Percentiles rank a stretch among this genome's conserved stretches.
These are phyloP conservation scores for Rhodocollybia butyracea DNA, from an alignment of 768 basidiomycete genomes.

Conservation along the genomic window DNA sequence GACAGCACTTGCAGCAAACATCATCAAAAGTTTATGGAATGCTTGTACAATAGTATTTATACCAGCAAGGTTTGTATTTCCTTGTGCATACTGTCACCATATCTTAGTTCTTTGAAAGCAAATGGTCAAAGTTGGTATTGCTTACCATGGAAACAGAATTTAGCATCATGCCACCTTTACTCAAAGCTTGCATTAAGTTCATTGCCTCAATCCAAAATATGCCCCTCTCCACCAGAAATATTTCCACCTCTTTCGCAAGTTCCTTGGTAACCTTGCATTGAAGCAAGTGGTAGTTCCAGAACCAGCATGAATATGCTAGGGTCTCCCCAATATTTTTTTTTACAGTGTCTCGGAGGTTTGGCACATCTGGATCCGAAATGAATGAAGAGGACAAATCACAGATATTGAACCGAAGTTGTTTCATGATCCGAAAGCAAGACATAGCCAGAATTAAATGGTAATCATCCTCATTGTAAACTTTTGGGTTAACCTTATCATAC, in stretches of 20 bases:
- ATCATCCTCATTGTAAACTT: background rate
- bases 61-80: too few species aligned
- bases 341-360: background rate
- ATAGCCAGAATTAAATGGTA: background rate
- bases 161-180: background rate
- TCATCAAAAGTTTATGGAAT: too few species aligned
- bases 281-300: background rate
- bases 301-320: constrained; percentile 2
- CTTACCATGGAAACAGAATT: background rate
- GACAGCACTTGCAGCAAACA: too few species aligned
- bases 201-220: constrained; percentile 10
- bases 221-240: background rate
- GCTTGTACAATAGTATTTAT: too few species aligned
- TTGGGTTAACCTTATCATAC: background rate
- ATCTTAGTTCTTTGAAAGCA: background rate
- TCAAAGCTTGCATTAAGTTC: background rate
- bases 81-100: background rate
- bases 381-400: constrained; percentile 6
- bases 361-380: background rate
- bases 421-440: background rate
- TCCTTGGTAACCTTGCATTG: background rate
- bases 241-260: background rate
- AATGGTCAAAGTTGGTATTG: too few species aligned
- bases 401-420: constrained; percentile 9
- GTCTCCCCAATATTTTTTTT: background rate